Base-by-base conservation (phyloP, 1,284 basidiomycete genomes). In the Xanthoconium separans region DNA sequence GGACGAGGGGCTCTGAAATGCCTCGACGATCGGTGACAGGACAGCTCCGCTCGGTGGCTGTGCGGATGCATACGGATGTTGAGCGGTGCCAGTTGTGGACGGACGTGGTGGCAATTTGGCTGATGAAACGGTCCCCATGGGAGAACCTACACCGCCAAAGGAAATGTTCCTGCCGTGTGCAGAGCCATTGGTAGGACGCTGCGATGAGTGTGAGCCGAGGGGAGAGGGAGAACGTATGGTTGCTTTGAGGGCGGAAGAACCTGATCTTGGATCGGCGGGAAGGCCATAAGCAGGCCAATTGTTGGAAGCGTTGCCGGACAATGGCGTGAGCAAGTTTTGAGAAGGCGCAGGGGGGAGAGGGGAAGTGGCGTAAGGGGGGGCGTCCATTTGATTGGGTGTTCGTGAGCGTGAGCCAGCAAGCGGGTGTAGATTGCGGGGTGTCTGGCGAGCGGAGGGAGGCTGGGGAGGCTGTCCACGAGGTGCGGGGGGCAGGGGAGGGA, bases 11-110 rank as follows among this genome's bases (percentile, higher is more conserved):
- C 66, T 63, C 47, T 73, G 65, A 66, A 85, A 87, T 3, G 79
- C 72, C 65, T 91, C 88, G 27, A 82, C 76, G 51, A 91, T 89
- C 1, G 88, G 89, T 2, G 89, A 89, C 40, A 91, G 76, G 29
- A 73, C 78, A 46, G 71, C 66, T 18, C 66, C 67, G 42, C 63
- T 40, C 1, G 69, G 54, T 7, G 78, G 71, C 62, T 79, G 77
- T 43, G 75, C 72, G 27, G 70, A 76, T 2, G 80, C 79, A 51
- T 82, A 84, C 0, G 81, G 82, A 58, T 84, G 83, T 16, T 67
- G 70, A 2, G 61, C 58, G 39, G 58, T 72, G 53, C 71, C 75
- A 11, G 74, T 69, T 44, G 68, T 71, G 1, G 72, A 64, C 1
- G 76, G 73, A 6, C 76, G 72, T 1, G 64, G 74, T 55, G 75